phyloP scores from a whole-genome alignment of 345 rosid species.

The Syzygium aqueum region DNA sequence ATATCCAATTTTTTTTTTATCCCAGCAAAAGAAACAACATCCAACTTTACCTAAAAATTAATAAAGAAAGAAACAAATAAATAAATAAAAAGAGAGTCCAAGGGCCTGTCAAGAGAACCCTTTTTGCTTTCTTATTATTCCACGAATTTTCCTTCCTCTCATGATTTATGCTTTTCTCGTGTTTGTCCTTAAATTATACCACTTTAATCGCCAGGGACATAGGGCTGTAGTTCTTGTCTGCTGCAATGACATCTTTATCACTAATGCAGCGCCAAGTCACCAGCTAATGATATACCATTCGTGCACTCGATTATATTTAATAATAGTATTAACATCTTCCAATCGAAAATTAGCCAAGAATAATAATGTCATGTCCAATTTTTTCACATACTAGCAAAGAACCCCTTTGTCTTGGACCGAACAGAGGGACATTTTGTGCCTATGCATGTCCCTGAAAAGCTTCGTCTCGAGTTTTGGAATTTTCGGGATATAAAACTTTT shows the following conservation, averaged over 20 bases:
- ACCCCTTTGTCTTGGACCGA: background rate
- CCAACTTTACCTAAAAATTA: background rate
- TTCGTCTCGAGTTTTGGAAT: no score
- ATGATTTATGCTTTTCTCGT: background rate
- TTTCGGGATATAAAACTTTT: no score
- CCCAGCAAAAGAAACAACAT: background rate
- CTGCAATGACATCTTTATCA: background rate
- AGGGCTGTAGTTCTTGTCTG: background rate
- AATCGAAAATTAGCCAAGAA: background rate
- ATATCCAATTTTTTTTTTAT: background rate
- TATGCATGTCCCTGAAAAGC: no score
- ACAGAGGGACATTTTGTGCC: no score
- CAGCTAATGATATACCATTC: background rate
- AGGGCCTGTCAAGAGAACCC: background rate
- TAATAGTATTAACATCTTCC: background rate
- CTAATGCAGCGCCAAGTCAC: no score
- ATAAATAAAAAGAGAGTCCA: background rate
- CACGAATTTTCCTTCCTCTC: background rate
- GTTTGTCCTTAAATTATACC: background rate
- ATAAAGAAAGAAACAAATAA: background rate
- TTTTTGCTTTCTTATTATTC: background rate
- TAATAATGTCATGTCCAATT: background rate
- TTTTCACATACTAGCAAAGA: background rate
- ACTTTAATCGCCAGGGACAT: background rate
- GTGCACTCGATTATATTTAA: background rate